phyloP scores from a whole-genome alignment of 345 rosid genomes.

The Trapa bicornis region DNA sequence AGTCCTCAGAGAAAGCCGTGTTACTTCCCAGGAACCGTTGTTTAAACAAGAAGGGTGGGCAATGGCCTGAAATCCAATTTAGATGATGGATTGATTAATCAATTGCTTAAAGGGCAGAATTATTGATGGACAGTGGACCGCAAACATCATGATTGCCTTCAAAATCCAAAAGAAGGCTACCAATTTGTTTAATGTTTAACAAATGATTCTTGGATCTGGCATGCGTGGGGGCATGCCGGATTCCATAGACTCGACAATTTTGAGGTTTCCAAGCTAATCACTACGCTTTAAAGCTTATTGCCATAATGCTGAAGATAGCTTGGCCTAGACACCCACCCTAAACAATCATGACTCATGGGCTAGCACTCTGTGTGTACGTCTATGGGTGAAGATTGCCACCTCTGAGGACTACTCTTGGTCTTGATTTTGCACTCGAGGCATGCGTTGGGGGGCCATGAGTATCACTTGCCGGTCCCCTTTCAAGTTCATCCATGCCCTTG shows the following conservation, averaged over 20 bases:
- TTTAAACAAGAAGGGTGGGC: too few species aligned
- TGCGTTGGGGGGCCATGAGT: background rate
- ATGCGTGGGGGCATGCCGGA: conserved; percentile 1
- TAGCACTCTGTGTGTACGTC: background rate
- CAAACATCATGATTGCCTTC: conserved; percentile 3
- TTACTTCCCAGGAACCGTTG: too few species aligned
- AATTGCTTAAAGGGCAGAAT: background rate
- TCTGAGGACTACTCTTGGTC: background rate
- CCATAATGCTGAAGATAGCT: background rate
- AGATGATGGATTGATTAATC: background rate
- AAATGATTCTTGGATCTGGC: conserved; percentile 8
- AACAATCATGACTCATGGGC: background rate
- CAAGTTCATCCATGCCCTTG: background rate
- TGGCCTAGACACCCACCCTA: background rate
- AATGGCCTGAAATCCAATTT: too few species aligned
- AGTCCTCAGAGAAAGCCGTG: too few species aligned
- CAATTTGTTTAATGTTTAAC: conserved; percentile 1
- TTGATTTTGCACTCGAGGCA: background rate
- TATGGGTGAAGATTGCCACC: background rate
- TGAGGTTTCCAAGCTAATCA: too few species aligned
- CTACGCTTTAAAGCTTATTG: too few species aligned
- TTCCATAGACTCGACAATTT: too few species aligned
- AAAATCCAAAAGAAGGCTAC: background rate
- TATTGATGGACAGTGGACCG: background rate
- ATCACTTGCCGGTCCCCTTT: background rate